Base-by-base conservation (phyloP, 352 stramenopile species). In the Globisporangium yorkense region DNA sequence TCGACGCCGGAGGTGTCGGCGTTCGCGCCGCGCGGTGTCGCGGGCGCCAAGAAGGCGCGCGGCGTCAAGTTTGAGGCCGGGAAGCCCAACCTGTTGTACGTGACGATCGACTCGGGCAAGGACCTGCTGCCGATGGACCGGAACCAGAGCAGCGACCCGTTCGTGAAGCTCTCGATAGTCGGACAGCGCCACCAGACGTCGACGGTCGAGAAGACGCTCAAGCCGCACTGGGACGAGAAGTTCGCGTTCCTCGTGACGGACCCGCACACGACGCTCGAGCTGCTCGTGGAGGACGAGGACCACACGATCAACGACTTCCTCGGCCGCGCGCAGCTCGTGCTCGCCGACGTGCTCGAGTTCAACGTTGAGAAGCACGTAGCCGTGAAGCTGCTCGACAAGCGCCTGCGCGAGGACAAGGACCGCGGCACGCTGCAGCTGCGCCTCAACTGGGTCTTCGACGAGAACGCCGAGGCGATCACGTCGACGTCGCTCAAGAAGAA, bases 51-150 rank as follows among this genome's bases (percentile, higher is more conserved):
- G 24, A 51, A 47, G n/a, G 24, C 27, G 13, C 49, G 35, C 18
- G 50, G 8, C 3, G n/a, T 48, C 43, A 35, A 54, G 40, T 57
- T 54, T 31, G 46, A 58, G 21, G 57, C 46, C 12, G 59, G 59
- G 13, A 55, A 71, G 41, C 74, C 78, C 5, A 91, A 91, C 37
- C 51, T 88, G 46, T 63, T 91, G 2, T 86, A 82, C 49, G 78
- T 89, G 21, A 88, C 78, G 5, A 79, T 91, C 54, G 77, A 88
- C 40, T 84, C 77, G 29, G 81, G 75, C 41, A 77, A 75, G 45
- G 82, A 89, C 40, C 66, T 97, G 29, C 71, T 96, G 52, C 66
- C 84, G 15, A 94, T 96, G 79, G 84, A 95, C 67, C 60, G 65
- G 48, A 73, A 88, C 57, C 73, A 87, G 21, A 77, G 66, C 51